phyloP scores from a whole-genome alignment of 306 rosid species.

The Vigna mungo region DNA sequence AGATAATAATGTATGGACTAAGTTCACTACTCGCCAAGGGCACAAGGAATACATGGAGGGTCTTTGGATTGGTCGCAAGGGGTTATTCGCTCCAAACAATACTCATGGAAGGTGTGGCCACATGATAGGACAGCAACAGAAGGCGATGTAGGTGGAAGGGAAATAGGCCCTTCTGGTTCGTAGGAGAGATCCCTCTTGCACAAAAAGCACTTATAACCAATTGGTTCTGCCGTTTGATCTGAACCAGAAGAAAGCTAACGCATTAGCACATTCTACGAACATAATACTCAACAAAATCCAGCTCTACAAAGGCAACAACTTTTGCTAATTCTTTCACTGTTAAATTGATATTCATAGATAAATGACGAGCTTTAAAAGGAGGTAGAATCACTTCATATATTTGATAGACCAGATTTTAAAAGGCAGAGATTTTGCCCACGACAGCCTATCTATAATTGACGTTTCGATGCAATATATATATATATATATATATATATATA shows the following conservation, averaged over 20 bases:
- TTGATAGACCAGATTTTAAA: no score
- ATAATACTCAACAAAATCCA: constrained; percentile 23
- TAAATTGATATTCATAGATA: not conserved
- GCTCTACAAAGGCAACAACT: not conserved
- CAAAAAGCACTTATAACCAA: constrained; percentile 60
- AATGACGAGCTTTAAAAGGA: not conserved
- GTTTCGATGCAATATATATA: no score
- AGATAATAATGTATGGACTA: not conserved
- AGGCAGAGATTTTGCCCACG: not conserved
- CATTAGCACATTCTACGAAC: constrained; percentile 13
- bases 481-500: no score
- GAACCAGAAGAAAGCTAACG: constrained; percentile 26
- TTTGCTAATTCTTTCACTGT: not conserved
- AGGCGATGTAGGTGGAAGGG: constrained; percentile 48
- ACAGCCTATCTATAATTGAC: not conserved
- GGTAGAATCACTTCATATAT: not conserved
- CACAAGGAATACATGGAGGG: constrained; percentile 80
- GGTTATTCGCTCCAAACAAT: constrained; percentile 68
- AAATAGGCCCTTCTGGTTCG: constrained; percentile 58
- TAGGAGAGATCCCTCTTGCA: constrained; percentile 73
- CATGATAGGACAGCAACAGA: constrained; percentile 64
- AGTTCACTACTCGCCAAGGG: constrained; percentile 46
- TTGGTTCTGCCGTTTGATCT: constrained; percentile 42
- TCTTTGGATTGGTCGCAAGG: constrained; percentile 49
- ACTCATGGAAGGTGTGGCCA: constrained; percentile 69